phyloP scores from a whole-genome alignment of 768 basidiomycete genomes.

The Tephrocybe sp. region DNA sequence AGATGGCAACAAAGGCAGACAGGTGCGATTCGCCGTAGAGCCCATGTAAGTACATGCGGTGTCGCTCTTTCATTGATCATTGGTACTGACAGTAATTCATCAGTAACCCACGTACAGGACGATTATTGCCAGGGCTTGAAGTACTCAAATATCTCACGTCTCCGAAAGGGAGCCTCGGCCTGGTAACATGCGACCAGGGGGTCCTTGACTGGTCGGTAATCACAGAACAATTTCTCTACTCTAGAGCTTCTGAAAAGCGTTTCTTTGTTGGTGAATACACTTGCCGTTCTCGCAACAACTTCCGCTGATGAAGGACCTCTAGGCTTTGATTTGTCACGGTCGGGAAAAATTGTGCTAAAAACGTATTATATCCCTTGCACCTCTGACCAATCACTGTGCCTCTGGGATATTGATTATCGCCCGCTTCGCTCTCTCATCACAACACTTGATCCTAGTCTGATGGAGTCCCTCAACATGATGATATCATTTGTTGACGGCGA shows the following conservation, averaged over 20 bases:
- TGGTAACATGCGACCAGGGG: conserved; percentile 21
- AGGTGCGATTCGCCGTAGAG: conserved; percentile 30
- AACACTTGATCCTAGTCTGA: conserved; percentile 25
- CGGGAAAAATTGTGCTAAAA: conserved; percentile 22
- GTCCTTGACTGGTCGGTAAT: too few relatives aligned
- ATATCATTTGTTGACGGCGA: conserved; percentile 22
- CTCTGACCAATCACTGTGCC: not conserved
- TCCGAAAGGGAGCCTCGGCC: conserved; percentile 25
- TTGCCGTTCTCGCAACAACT: not conserved
- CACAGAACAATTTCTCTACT: too few relatives aligned
- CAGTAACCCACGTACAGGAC: conserved; percentile 27
- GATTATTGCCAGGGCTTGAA: too few relatives aligned
- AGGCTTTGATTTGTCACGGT: conserved; percentile 29
- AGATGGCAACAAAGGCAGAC: conserved; percentile 16
- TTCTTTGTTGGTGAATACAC: conserved; percentile 27
- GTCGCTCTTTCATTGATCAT: not conserved
- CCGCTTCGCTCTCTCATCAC: conserved; percentile 21
- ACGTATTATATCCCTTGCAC: conserved; percentile 24
- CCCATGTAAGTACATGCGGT: conserved; percentile 25
- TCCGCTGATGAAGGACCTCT: not conserved
- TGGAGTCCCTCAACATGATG: conserved; percentile 24
- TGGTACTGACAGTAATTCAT: conserved; percentile 1
- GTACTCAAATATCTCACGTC: too few relatives aligned
- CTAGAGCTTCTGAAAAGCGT: too few relatives aligned
- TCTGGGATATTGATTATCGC: conserved; percentile 24